Percentiles rank a stretch among this genome's conserved stretches.
Evolutionary conservation across 768 basidiomycete genomes (phyloP).

Genomic region (Baorangia bicolor): DNA sequence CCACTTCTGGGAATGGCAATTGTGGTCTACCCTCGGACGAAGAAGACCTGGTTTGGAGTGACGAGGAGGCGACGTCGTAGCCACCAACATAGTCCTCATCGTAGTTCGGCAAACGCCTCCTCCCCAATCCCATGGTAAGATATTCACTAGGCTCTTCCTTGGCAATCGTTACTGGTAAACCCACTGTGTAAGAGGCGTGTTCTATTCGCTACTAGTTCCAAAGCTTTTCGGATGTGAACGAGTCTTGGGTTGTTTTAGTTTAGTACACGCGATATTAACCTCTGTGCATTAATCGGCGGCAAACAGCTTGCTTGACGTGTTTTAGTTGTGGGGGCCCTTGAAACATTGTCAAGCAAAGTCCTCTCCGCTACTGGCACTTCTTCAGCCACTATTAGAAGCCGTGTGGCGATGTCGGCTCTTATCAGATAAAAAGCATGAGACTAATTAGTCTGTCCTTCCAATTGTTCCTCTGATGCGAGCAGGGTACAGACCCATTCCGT

Average conservation of each 20-base stretch:
- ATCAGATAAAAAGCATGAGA: slow-evolving; percentile 9
- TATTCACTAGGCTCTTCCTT: neutral
- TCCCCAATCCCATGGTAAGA: neutral
- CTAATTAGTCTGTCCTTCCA: neutral
- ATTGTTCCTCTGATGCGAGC: slow-evolving; percentile 11
- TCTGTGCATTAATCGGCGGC: neutral
- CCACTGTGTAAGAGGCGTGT: neutral
- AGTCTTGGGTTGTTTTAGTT: neutral
- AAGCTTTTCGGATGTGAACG: neutral
- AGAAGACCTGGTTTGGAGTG: slow-evolving; percentile 53
- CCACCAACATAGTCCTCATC: neutral
- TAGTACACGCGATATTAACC: neutral
- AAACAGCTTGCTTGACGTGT: no score
- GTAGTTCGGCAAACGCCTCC: no score
- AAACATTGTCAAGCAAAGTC: no score
- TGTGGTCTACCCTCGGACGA: slow-evolving; percentile 49
- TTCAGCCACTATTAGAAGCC: no score
- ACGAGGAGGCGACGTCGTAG: slow-evolving; percentile 40
- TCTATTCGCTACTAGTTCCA: neutral
- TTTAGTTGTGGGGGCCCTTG: no score
- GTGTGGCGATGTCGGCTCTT: neutral
- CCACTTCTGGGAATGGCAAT: slow-evolving; percentile 35
- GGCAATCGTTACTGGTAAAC: neutral
- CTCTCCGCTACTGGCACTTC: no score
- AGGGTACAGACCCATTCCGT: slow-evolving; percentile 19